Evolutionary conservation across 805 yeast species (phyloP), one percentile per base, ranked within the genome.

Genomic region (Dipodascus geniculatus): DNA sequence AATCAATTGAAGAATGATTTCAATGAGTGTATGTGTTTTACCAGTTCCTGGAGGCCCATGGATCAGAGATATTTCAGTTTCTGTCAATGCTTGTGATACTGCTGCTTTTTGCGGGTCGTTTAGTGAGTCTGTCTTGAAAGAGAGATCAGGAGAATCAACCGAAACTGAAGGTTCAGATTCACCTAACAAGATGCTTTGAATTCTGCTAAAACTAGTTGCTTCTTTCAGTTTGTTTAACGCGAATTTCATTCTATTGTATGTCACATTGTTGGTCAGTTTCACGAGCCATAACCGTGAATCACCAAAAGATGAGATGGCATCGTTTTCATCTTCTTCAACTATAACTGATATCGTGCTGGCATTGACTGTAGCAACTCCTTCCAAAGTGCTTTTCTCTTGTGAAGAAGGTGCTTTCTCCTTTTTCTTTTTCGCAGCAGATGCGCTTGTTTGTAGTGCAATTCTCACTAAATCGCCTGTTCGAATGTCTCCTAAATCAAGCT

Each of bases 21-120:
- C 97, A 8, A 90, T 81, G 3, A 91, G 61, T 0, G 97, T 90
- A 57, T 83, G 83, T 0, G 98, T 91, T 63, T 84, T 84, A 9
- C 91, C 91, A 0, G 91, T 84, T 2, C 91, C 91, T 0, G 90
- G 90, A 0, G 91, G 91, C 0, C 91, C 91, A 62, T 85, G 91
- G 3, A 85, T 76, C 6, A 85, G 76, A 2, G 77, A 64, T 17
- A 78, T 44, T 66, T 74, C 67, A 16, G 81, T 77, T 1, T 69
- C 65, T 8, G n/a, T 47, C 16, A 88, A 51, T 1, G 95, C 76
- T 66, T 85, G 85, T 11, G 71, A 67, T 6, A 90, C 81, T 0
- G 98, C 96, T 2, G 72, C 64, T 49, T 74, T 74, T 63, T 91
- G 99, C 0, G 96, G 84, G 0, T 68, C 71, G 61, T 88, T 88